Percentiles rank a stretch among this genome's conserved stretches.
phyloP scores from a whole-genome alignment of 1,284 basidiomycete species.

The Sanghuangporus weigelae region DNA sequence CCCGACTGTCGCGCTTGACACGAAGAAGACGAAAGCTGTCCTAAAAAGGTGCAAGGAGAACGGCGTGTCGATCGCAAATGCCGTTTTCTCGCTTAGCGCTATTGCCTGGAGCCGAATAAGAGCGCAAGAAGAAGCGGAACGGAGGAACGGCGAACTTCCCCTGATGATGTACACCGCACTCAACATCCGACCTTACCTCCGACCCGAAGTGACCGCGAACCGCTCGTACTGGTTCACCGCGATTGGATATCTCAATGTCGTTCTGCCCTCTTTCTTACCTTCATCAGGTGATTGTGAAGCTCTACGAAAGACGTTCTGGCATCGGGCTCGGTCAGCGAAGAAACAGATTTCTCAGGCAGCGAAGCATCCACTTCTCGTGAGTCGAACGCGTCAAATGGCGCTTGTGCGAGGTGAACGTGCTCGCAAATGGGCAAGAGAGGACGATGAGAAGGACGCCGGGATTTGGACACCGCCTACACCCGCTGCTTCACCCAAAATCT shows the following conservation, averaged over 20 bases:
- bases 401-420: conserved; percentile 52
- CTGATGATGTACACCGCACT: conserved; percentile 79
- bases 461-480: conserved; percentile 33
- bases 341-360: conserved; percentile 57
- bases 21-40: conserved; percentile 49
- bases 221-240: conserved; percentile 74
- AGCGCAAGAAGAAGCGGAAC: conserved; percentile 27
- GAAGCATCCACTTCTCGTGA: conserved; percentile 54
- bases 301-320: conserved; percentile 56
- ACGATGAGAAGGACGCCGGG: conserved; percentile 55
- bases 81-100: conserved; percentile 70
- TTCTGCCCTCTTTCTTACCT: conserved; percentile 66
- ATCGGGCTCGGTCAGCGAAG: conserved; percentile 63
- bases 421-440: conserved; percentile 62
- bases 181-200: conserved; percentile 62
- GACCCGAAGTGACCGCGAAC: conserved; percentile 34
- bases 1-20: conserved; percentile 54
- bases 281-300: conserved; percentile 26
- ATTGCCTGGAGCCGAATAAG: conserved; percentile 59
- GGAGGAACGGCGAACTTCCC: conserved; percentile 40
- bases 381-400: conserved; percentile 62
- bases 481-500: conserved; percentile 12
- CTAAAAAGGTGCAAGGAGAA: conserved; percentile 62
- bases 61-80: conserved; percentile 70
- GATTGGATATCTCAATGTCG: conserved; percentile 75